Percentiles rank a stretch among this genome's conserved stretches.
Evolutionary conservation across 768 basidiomycete species (phyloP).

Genomic region (Suillus subluteus): DNA sequence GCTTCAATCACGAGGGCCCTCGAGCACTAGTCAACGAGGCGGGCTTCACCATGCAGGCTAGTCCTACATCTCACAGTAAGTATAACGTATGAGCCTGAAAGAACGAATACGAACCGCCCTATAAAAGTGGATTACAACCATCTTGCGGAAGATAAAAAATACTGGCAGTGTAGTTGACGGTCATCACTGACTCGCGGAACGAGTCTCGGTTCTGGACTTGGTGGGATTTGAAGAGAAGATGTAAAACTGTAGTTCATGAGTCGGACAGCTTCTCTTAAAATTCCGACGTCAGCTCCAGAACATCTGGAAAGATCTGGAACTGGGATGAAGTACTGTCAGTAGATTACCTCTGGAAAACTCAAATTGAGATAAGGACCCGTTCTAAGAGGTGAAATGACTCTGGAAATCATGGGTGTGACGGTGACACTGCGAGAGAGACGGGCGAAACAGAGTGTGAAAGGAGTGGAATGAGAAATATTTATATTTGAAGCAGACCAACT

Average conservation of each 20-base stretch:
- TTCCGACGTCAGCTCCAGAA: too few species aligned
- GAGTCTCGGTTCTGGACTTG: background rate
- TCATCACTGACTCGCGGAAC: background rate
- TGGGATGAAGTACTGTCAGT: too few species aligned
- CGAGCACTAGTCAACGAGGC: background rate
- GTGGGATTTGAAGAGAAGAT: background rate
- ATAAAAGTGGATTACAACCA: background rate
- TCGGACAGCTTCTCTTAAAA: background rate
- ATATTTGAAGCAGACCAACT: too few species aligned
- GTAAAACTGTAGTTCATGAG: background rate
- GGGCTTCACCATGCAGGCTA: background rate
- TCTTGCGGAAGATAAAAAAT: background rate
- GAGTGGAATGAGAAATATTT: too few species aligned
- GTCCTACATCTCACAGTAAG: background rate
- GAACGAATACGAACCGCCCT: background rate
- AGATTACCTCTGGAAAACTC: background rate
- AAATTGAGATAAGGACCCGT: background rate
- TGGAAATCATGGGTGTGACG: background rate
- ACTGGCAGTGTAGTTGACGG: background rate
- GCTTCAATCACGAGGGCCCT: background rate
- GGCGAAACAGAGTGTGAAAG: too few species aligned
- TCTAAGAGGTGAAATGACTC: too few species aligned
- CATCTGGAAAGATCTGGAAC: too few species aligned
- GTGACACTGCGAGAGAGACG: background rate
- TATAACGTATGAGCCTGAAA: background rate